These are phyloP conservation scores for Lipomyces starkeyi DNA, from an alignment of 805 yeast genomes.

Conservation along the genomic window DNA sequence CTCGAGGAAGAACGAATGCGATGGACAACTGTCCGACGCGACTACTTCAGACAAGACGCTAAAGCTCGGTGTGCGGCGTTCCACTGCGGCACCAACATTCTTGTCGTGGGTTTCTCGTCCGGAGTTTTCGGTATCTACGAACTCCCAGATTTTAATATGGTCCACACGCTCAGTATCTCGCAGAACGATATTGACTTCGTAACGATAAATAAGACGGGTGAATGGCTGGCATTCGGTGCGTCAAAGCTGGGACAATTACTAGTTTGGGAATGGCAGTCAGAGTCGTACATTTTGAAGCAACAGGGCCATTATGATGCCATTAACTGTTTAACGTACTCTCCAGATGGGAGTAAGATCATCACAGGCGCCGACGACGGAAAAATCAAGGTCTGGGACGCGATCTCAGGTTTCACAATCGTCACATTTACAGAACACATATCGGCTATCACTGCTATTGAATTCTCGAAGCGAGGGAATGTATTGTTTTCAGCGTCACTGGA, in stretches of 20 bases:
- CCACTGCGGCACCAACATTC: conserved; percentile 69
- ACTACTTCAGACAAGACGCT: conserved; percentile 73
- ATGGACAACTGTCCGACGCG: conserved; percentile 86
- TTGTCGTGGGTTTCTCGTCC: conserved; percentile 86
- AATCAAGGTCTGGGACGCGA: conserved; percentile 94
- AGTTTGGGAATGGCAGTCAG: conserved; percentile 99
- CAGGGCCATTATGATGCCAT: conserved; percentile 96
- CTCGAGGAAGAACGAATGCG: conserved; percentile 47
- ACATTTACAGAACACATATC: conserved; percentile 92
- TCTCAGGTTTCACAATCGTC: conserved; percentile 88
- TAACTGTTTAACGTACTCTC: conserved; percentile 84
- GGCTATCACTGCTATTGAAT: conserved; percentile 84
- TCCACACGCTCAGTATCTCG: conserved; percentile 91
- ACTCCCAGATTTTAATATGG: conserved; percentile 73
- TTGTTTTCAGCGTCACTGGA: conserved; percentile 90
- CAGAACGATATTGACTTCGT: conserved; percentile 87
- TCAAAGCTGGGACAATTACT: conserved; percentile 86
- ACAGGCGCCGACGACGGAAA: conserved; percentile 98
- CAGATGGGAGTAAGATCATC: conserved; percentile 90
- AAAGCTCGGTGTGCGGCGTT: conserved; percentile 82
- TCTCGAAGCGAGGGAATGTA: conserved; percentile 89
- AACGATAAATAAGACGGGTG: conserved; percentile 80
- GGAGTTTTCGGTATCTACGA: conserved; percentile 95
- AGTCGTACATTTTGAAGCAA: conserved; percentile 90
- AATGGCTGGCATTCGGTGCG: conserved; percentile 97